Evolutionary conservation across 2,329 filamentous ascomycete genomes (phyloP).

Genomic region (Cladophialophora chaetospira): DNA sequence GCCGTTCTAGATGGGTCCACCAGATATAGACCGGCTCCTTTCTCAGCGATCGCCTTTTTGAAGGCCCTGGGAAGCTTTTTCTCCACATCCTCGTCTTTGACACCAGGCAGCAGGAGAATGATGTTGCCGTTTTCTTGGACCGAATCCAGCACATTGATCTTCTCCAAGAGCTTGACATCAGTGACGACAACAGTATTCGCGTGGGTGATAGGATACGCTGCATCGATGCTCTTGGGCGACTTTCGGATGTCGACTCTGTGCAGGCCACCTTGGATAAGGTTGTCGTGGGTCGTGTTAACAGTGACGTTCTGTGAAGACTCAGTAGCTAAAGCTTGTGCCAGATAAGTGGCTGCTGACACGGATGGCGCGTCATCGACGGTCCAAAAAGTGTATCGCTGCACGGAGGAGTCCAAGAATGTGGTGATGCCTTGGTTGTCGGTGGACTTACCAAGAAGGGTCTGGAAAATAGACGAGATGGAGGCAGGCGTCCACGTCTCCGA

Average conservation of each 20-base stretch:
- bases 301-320: slow-evolving; percentile 65
- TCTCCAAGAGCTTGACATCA: slow-evolving; percentile 75
- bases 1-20: slow-evolving; percentile 71
- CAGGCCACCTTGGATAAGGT: slow-evolving; percentile 71
- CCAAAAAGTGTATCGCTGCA: slow-evolving; percentile 92
- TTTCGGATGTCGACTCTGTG: slow-evolving; percentile 82
- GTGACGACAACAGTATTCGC: slow-evolving; percentile 80
- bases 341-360: slow-evolving; percentile 62
- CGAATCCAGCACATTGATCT: slow-evolving; percentile 71
- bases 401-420: slow-evolving; percentile 51
- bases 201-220: slow-evolving; percentile 75
- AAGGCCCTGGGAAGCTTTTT: slow-evolving; percentile 74
- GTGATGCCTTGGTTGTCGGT: slow-evolving; percentile 51
- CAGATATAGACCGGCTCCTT: slow-evolving; percentile 70
- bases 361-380: slow-evolving; percentile 75
- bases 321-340: slow-evolving; percentile 62
- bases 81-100: slow-evolving; percentile 87
- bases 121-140: slow-evolving; percentile 72
- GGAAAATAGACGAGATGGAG: slow-evolving; percentile 48
- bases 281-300: slow-evolving; percentile 62
- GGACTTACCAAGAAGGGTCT: slow-evolving; percentile 46
- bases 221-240: slow-evolving; percentile 79
- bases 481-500: slow-evolving; percentile 64
- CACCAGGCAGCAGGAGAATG: slow-evolving; percentile 72
- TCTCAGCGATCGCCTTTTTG: slow-evolving; percentile 70